A percentile compares a stretch with the other conserved stretches of the same genome.
Conservation (phyloP, 2,329 filamentous ascomycete genomes). For the Paraconiothyrium brasiliense region DNA sequence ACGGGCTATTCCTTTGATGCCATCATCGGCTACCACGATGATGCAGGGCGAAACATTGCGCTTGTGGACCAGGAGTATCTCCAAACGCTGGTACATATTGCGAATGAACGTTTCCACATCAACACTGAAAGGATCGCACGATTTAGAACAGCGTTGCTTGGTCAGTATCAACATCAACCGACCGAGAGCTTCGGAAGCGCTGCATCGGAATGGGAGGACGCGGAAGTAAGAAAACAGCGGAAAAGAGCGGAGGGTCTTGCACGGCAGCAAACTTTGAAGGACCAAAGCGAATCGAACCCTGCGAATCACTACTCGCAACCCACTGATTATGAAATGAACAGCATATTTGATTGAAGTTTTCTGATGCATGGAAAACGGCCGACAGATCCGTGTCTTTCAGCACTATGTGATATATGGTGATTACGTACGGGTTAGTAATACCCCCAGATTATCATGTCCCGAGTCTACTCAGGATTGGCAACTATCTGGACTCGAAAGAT, state of each 20-base stretch:
- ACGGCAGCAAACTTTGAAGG: conserved; percentile 54
- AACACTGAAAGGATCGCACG: conserved; percentile 74
- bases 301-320: not conserved
- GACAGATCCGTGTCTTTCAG: not conserved
- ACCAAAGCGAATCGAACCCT: not conserved
- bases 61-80: conserved; percentile 74
- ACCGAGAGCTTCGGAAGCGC: not conserved
- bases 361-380: not conserved
- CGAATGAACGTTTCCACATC: conserved; percentile 77
- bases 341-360: not conserved
- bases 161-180: conserved; percentile 22
- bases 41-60: conserved; percentile 52
- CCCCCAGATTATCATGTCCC: no score
- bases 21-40: conserved; percentile 70
- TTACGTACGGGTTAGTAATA: no score
- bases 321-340: not conserved
- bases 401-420: not conserved
- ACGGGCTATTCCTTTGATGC: conserved; percentile 85
- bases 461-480: not conserved
- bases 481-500: not conserved
- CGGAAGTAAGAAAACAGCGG: conserved; percentile 48
- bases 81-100: conserved; percentile 70
- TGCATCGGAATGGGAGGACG: conserved; percentile 53
- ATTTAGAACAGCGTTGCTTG: conserved; percentile 65
- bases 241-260: conserved; percentile 59